Percentiles rank a stretch among this genome's conserved stretches.
Conservation (phyloP, 176 grass and related monocot species). For the Themeda triandra region DNA sequence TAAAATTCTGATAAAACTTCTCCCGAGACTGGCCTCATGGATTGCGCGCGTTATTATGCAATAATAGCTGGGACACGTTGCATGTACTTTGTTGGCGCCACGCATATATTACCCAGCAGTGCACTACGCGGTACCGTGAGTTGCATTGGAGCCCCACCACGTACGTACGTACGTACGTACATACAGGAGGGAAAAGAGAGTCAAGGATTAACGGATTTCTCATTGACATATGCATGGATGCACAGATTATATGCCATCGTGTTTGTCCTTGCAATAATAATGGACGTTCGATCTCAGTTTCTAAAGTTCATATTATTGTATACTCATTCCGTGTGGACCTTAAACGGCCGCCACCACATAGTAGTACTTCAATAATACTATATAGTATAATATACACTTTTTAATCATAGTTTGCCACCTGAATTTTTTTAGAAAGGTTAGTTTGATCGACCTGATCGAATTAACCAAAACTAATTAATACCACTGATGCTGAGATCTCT, state of each 20-base stretch:
- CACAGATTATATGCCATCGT: not conserved
- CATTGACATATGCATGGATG: not conserved
- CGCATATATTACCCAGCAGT: not conserved
- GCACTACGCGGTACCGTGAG: not conserved
- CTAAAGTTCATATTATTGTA: not conserved
- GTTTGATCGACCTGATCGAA: not conserved
- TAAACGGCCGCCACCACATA: not conserved
- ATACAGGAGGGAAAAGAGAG: no score
- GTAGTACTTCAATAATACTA: not conserved
- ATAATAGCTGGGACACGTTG: no score
- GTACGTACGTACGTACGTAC: no score
- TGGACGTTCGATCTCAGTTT: not conserved
- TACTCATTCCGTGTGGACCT: not conserved
- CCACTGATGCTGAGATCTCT: no score
- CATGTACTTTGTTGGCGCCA: no score
- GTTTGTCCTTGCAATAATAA: not conserved
- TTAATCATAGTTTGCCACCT: not conserved
- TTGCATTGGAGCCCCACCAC: not conserved
- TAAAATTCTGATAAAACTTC: no score
- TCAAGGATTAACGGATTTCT: not conserved
- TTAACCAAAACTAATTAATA: conserved; percentile 9
- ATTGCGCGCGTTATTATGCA: no score
- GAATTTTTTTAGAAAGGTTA: not conserved
- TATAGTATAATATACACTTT: no score
- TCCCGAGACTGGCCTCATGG: no score